Evolutionary conservation across 495 filamentous ascomycete species (phyloP).

Genomic region (Cryomyces minteri): DNA sequence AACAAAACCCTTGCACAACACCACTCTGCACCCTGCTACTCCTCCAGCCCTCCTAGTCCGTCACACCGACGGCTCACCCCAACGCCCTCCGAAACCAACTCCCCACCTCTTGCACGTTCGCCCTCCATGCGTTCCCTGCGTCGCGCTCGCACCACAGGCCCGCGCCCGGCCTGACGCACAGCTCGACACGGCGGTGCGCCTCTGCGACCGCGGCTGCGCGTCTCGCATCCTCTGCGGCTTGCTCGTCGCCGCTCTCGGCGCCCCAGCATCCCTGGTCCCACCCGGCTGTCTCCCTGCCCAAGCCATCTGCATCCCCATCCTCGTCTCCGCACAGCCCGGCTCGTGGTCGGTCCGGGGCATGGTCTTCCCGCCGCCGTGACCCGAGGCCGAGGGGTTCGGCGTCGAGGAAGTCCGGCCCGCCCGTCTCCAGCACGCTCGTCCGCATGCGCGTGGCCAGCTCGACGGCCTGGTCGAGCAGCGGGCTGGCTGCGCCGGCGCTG

Average conservation of each 20-base stretch:
- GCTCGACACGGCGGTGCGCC: not conserved
- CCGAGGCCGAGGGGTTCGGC: too few relatives aligned
- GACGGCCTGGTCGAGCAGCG: constrained; percentile 7
- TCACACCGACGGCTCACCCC: not conserved
- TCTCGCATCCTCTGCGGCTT: too few relatives aligned
- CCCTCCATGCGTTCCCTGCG: not conserved
- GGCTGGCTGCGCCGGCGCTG: constrained; percentile 6
- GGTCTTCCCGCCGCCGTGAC: constrained; percentile 2
- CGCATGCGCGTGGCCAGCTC: constrained; percentile 5
- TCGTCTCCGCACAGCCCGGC: not conserved
- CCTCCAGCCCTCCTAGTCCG: too few relatives aligned
- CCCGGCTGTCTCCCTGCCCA: too few relatives aligned
- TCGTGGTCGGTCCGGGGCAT: not conserved
- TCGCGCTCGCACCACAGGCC: not conserved
- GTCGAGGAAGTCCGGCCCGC: not conserved
- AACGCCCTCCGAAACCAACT: constrained; percentile 2
- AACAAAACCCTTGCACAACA: too few relatives aligned
- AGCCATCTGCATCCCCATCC: too few relatives aligned
- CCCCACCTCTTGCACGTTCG: constrained; percentile 2
- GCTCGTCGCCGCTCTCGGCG: constrained; percentile 1
- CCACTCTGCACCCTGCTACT: too few relatives aligned
- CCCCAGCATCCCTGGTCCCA: constrained; percentile 3
- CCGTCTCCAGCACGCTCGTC: constrained; percentile 1
- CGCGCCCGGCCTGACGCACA: constrained; percentile 3
- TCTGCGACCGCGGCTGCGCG: not conserved